phyloP scores from a whole-genome alignment of 2,329 filamentous ascomycete species.

The Fusarium brachygibbosum region DNA sequence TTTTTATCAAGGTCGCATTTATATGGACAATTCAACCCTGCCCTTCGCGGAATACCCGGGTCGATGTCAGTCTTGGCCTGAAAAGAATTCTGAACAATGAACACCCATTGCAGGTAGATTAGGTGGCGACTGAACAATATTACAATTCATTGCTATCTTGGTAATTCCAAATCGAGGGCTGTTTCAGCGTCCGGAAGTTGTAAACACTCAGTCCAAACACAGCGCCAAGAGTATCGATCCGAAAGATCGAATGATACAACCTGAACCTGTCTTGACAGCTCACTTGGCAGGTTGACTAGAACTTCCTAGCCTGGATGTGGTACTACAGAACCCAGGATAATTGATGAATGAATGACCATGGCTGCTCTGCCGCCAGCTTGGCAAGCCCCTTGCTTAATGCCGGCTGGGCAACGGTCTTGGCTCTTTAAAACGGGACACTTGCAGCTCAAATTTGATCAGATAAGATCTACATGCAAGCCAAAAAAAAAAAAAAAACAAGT shows the following conservation, averaged over 20 bases:
- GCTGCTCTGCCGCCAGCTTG: background rate
- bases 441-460: background rate
- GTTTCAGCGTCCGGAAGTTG: no score
- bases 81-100: no score
- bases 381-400: slow-evolving; percentile 3
- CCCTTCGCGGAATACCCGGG: no score
- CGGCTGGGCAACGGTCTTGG: slow-evolving; percentile 8
- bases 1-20: no score
- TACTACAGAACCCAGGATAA: background rate
- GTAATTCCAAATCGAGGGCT: background rate
- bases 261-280: no score
- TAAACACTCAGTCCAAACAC: no score
- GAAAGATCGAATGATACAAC: no score
- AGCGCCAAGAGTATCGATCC: no score
- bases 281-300: no score
- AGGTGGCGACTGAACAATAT: background rate
- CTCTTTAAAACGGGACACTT: background rate
- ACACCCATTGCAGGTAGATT: no score
- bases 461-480: background rate
- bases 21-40: no score
- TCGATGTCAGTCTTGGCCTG: no score
- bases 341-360: background rate
- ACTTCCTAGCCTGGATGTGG: background rate
- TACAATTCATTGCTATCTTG: background rate
- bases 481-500: background rate